phyloP scores from a whole-genome alignment of 2,329 filamentous ascomycete genomes.

The Ophiostoma sp. region DNA sequence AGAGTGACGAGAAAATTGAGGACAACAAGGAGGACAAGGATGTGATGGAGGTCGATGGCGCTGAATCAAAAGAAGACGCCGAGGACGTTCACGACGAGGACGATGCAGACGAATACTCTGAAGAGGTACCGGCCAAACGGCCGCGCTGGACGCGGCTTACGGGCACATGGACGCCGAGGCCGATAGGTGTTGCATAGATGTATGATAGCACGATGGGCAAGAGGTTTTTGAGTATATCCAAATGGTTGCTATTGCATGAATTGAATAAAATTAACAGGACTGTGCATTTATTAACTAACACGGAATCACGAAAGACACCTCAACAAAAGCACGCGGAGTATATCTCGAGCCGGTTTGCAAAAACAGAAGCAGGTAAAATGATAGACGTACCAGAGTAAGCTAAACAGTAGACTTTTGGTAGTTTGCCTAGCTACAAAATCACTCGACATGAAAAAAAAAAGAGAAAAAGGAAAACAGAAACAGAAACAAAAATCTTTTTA shows the following conservation, averaged over 20 bases:
- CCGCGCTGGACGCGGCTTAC: constrained; percentile 47
- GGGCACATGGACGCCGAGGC: constrained; percentile 52
- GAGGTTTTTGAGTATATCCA: background rate
- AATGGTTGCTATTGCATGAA: background rate
- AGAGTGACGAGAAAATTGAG: background rate
- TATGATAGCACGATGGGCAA: background rate
- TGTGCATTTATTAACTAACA: too few relatives aligned
- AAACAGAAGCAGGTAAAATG: too few relatives aligned
- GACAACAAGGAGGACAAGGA: background rate
- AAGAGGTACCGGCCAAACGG: constrained; percentile 30
- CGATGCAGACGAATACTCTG: constrained; percentile 20
- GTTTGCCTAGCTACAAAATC: too few relatives aligned
- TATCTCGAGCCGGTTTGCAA: too few relatives aligned
- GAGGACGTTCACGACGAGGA: constrained; percentile 24
- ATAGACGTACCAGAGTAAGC: too few relatives aligned
- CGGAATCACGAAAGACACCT: too few relatives aligned
- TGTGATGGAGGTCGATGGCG: constrained; percentile 19
- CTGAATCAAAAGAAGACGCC: constrained; percentile 11
- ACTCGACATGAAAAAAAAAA: too few relatives aligned
- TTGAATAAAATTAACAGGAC: too few relatives aligned
- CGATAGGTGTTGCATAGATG: constrained; percentile 45
- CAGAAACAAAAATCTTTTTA: too few relatives aligned
- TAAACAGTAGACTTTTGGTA: too few relatives aligned
- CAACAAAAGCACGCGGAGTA: too few relatives aligned
- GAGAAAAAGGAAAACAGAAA: too few relatives aligned